These are phyloP conservation scores for Scedosporium boydii DNA, from an alignment of 2,329 filamentous ascomycete species.

Conservation along the genomic window DNA sequence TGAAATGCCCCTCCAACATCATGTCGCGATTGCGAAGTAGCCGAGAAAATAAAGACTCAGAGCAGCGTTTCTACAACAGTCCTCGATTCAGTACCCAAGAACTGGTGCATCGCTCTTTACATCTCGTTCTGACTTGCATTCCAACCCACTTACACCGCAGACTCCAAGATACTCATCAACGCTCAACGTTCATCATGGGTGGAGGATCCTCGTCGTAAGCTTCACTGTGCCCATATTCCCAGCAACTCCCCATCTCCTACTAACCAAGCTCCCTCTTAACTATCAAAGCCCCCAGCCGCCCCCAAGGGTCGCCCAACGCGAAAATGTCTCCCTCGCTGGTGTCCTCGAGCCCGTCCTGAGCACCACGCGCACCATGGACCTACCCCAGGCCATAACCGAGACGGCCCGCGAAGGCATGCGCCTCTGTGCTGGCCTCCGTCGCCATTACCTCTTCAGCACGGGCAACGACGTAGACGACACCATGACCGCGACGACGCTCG, in stretches of 20 bases:
- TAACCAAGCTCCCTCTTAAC: neutral
- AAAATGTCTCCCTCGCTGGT: conserved; percentile 9
- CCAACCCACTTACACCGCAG: neutral
- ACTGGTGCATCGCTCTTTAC: no score
- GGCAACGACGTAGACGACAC: neutral
- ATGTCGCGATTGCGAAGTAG: neutral
- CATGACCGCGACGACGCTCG: neutral
- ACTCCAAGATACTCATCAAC: neutral
- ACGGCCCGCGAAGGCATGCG: conserved; percentile 8
- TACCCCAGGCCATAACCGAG: conserved; percentile 11
- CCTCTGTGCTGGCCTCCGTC: conserved; percentile 6
- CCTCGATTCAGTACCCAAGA: neutral
- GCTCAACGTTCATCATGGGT: neutral
- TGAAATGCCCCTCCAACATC: neutral
- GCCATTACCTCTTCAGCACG: conserved; percentile 7
- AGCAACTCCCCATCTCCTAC: neutral
- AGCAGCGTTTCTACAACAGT: neutral
- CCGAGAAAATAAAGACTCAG: neutral
- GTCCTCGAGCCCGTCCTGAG: neutral
- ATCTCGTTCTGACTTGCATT: neutral
- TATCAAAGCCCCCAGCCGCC: neutral
- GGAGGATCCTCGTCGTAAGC: neutral
- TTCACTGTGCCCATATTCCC: neutral
- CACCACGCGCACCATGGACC: conserved; percentile 8
- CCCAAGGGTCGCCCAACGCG: conserved; percentile 6